Evolutionary conservation across 148 eudicot genomes (phyloP).

Genomic region (Diospyros lotus): DNA sequence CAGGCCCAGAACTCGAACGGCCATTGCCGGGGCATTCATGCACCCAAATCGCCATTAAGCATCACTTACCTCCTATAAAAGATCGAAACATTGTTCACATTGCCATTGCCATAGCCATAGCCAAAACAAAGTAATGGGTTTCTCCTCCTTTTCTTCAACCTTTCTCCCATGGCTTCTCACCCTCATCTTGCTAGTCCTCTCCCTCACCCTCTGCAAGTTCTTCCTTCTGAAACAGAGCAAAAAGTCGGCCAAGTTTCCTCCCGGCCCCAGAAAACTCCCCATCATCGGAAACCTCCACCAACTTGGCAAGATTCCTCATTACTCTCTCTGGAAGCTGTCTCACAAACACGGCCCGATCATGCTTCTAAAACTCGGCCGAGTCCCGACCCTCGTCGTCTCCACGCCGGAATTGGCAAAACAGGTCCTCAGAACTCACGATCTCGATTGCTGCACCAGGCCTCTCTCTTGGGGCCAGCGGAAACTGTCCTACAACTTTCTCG

Average conservation of each 20-base stretch:
- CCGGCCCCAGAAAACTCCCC: neutral
- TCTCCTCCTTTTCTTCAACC: neutral
- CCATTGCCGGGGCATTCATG: too few relatives aligned
- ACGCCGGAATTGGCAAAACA: neutral
- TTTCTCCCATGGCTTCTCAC: neutral
- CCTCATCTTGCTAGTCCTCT: neutral
- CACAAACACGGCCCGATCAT: neutral
- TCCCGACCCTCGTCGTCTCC: neutral
- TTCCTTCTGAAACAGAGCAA: neutral
- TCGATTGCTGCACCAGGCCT: neutral
- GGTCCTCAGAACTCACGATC: neutral
- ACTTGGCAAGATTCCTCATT: neutral
- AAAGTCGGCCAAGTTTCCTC: neutral
- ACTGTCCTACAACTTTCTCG: neutral
- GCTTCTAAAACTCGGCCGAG: neutral
- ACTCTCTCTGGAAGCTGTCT: neutral
- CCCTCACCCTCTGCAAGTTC: neutral
- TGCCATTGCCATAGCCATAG: too few relatives aligned
- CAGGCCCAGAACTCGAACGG: too few relatives aligned
- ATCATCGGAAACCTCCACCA: constrained; percentile 6
- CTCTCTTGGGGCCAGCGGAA: neutral
- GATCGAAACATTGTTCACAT: too few relatives aligned
- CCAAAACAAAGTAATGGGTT: neutral
- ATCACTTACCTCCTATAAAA: too few relatives aligned
- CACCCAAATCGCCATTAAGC: too few relatives aligned